Evolutionary conservation across 352 stramenopile species (phyloP), one percentile per base, ranked within the genome.

Genomic region (Phytopythium mirpurense): DNA sequence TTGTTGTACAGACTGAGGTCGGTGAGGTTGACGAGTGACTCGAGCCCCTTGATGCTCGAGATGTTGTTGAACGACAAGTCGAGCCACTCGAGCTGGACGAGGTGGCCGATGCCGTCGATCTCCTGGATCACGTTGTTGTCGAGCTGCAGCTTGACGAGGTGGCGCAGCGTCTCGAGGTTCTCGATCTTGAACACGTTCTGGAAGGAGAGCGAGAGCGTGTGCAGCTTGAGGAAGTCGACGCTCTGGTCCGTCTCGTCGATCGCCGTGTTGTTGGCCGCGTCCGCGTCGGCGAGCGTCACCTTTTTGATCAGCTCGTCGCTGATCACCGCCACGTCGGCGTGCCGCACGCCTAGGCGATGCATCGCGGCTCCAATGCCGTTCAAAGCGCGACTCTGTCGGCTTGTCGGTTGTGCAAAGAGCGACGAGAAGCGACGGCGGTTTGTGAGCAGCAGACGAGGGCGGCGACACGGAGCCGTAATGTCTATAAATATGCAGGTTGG

Each of bases 21-120:
- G 26, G 86, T 93, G 15, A 98, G 78, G 37, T 93, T 64, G 21
- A 83, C 86, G 18, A 98, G 76, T 24, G 78, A 88, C n/a, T 97
- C 88, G 16, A 98, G 70, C 1, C 93, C 93, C 35, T 91, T 80
- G 61, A 98, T 97, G 26, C 56, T 62, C 3, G 74, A 80, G 64
- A 98, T 98, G 66, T 95, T 96, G 70, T 98, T 98, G 70, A 98
- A 98, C 27, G 80, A 96, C 10, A 98, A 60, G 65, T 98, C 93
- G 41, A 98, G 82, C 93, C 93, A 98, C 51, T 88, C 78, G 35
- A 98, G 71, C 34, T 93, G 82, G 32, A 86, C 78, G 24, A 97
- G 67, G 59, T 96, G 86, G 2, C 48, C 62, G 32, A 97, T 88
- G 27, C 89, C 88, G 23, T 89, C 70, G 55, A 98, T 97, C 53